Evolutionary conservation across 2,329 filamentous ascomycete genomes (phyloP), one percentile per base, ranked within the genome.

Genomic region (Fonsecaea pedrosoi): DNA sequence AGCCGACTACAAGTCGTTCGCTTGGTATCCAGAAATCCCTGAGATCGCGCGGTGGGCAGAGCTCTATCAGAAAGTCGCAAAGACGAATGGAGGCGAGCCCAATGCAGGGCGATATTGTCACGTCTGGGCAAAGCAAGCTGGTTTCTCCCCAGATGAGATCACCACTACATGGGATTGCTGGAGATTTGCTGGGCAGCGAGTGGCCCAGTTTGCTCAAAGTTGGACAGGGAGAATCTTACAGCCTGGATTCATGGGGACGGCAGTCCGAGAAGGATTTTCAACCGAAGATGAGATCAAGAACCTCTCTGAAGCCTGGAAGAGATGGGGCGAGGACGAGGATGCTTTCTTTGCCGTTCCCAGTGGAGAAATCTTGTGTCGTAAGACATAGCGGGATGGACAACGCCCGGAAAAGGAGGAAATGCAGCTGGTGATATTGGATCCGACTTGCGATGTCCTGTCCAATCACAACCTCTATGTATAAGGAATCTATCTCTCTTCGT

Each of bases 11-110:
- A 59, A 61, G 34, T 69, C 71, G 8, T 74, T 74, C 32, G 70
- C 70, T 6, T 76, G 73, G 71, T 77, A 73, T 63, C 77, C 77
- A 42, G 71, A 75, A 25, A 40, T 72, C 0, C 53, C 68, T 1
- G 75, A 73, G 30, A 13, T 78, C 35, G 69, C 65, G 18, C 61
- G 71, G 6, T 78, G 73, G 72, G 68, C 70, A 34, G 64, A 69
- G 4, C 34, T 76, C 37, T 76, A 76, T 69, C 69, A 73, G 62
- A 68, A 66, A 9, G 72, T 76, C 7, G 73, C 74, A 18, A 68
- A 73, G 58, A 59, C 65, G 15, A 75, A 75, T 67, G 76, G 76
- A 2, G 76, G 74, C 6, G 75, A 77, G 62, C 76, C 76, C 15
- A 74, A 72, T 59, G 73, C 73, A 2, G 74, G 74, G 4, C 65